These are phyloP conservation scores for Backusella mclennaniae DNA, from an alignment of 192 early-diverging fungal species.

Conservation along the genomic window DNA sequence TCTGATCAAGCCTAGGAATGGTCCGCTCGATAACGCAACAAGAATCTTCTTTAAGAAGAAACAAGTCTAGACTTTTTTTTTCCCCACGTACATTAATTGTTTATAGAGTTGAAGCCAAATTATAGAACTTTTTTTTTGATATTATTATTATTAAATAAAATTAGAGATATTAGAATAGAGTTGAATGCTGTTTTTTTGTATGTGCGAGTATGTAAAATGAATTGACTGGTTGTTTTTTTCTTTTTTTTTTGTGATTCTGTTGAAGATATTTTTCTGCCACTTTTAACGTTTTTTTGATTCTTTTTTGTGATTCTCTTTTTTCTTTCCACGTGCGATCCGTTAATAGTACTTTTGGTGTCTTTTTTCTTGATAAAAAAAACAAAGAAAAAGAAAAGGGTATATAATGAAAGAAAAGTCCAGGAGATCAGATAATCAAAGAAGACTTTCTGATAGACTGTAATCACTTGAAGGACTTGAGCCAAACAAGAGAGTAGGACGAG, in stretches of 20 bases:
- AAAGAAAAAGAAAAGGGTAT: background rate
- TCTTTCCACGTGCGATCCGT: background rate
- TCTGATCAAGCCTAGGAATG: background rate
- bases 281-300: background rate
- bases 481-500: background rate
- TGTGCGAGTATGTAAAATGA: background rate
- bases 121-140: constrained; percentile 2
- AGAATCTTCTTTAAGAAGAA: background rate
- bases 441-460: background rate
- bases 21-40: background rate
- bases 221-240: background rate
- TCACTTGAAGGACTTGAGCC: background rate
- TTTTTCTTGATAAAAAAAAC: background rate
- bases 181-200: constrained; percentile 6
- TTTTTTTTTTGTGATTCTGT: background rate
- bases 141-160: constrained; percentile 4
- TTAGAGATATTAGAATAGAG: background rate
- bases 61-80: background rate
- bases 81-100: background rate
- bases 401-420: background rate
- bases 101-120: constrained; percentile 2
- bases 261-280: background rate
- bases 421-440: background rate
- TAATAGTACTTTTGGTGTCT: background rate
- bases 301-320: constrained; percentile 3